Evolutionary conservation across 768 basidiomycete genomes (phyloP).

Genomic region (Leccinum ochraceum): DNA sequence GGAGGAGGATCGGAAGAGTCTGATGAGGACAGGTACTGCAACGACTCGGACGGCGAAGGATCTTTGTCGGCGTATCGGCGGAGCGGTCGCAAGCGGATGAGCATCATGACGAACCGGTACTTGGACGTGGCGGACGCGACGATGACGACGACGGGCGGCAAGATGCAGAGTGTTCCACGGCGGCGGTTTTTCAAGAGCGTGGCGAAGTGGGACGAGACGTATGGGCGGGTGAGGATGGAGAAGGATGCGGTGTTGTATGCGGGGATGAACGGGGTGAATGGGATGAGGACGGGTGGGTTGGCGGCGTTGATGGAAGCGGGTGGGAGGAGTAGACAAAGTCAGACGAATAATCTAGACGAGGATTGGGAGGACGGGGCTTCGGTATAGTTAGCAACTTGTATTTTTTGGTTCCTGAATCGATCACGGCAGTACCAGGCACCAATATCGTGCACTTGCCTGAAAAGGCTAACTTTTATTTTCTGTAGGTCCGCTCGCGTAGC

Average conservation of each 20-base stretch:
- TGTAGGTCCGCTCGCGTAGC: too few relatives aligned
- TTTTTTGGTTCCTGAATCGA: background rate
- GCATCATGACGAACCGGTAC: constrained; percentile 61
- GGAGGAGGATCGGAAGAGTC: constrained; percentile 45
- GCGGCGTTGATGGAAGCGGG: constrained; percentile 29
- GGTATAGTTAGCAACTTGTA: constrained; percentile 14
- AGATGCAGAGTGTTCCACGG: constrained; percentile 28
- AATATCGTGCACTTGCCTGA: background rate
- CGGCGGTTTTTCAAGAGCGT: constrained; percentile 62
- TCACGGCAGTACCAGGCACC: background rate
- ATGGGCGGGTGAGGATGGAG: constrained; percentile 26
- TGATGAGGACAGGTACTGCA: constrained; percentile 41
- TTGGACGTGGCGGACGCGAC: constrained; percentile 44
- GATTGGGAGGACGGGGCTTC: constrained; percentile 35
- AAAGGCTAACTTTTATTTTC: constrained; percentile 7
- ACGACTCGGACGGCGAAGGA: constrained; percentile 45
- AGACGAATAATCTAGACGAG: constrained; percentile 21
- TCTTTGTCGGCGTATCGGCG: constrained; percentile 37
- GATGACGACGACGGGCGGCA: constrained; percentile 16
- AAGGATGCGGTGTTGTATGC: constrained; percentile 25
- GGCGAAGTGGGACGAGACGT: constrained; percentile 37
- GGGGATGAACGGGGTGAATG: constrained; percentile 9
- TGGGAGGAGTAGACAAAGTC: constrained; percentile 20
- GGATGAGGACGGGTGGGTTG: constrained; percentile 15
- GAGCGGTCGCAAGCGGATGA: constrained; percentile 60